Base-by-base conservation (phyloP, 331 rosid species). In the Quercus tomentella region DNA sequence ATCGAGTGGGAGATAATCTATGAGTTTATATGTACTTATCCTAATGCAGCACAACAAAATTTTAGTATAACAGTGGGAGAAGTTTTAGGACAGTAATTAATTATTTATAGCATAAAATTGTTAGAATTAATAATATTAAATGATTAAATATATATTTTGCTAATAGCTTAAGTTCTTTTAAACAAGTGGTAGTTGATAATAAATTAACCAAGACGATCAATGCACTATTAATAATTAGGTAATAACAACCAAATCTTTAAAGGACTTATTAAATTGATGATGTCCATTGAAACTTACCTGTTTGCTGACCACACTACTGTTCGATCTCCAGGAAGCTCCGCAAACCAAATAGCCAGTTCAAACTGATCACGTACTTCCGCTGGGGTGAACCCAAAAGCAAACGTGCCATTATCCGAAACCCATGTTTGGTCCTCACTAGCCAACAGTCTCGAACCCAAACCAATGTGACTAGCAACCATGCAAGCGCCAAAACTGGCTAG, bases 381-480 rank as follows among this genome's bases (percentile, higher is more conserved):
- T 9, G 89, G 88, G 51, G 91, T 82, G 84, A 95, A 95, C 22
- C 99, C 99, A 57, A 95, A 83, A 33, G 96, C 97, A 82, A 95
- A 95, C 9, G 99, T 95, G 14, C 93, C 87, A 86, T 95, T 93
- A 4, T 88, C 90, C 4, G 99, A 95, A 77, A 88, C 61, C 93
- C 97, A 85, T 0, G 79, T 49, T 72, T 77, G 86, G 79, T 84
- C 79, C 41, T 88, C 77, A 28, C 82, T 70, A 21, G 99, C 94
- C 77, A 81, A 20, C 81, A 95, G 81, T 68, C 83, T 88, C 11
- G 96, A 83, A 7, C 96, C 89, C 81, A 93, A 75, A 45, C 78
- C 84, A 74, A 93, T 79, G 60, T 83, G 92, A 56, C 76, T 78
- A 21, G 88, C 45, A 41, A 0, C 91, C 80, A 51, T 81, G 80